Base-by-base conservation (phyloP, 139 green algal species). In the Chlorella sp. region DNA sequence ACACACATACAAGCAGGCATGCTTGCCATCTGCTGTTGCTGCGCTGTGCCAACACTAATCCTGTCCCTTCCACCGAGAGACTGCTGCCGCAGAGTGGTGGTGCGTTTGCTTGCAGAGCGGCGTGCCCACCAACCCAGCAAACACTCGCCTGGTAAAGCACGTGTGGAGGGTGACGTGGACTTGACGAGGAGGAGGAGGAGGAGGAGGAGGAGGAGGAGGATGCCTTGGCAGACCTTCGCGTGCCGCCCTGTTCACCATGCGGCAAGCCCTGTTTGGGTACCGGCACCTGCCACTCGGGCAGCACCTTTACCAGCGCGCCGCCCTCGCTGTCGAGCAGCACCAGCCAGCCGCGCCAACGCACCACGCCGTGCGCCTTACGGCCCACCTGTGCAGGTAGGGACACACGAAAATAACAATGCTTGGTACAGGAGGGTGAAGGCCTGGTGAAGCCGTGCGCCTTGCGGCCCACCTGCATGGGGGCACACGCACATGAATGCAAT, bases 261-360 rank as follows among this genome's bases (percentile, higher is more conserved):
- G n/a, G n/a, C n/a, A n/a, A n/a, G n/a, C n/a, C n/a, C n/a, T n/a
- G n/a, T n/a, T n/a, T n/a, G n/a, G n/a, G n/a, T n/a, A n/a, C n/a
- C n/a, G n/a, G 27, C 22, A 62, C 35, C 22, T 77, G 72, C 22
- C 1, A 69, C 10, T 1, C 24, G 0, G 74, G 74, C 60, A 85
- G 70, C 22, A 89, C 67, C 29, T 2, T 1, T 35, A 82, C 55
- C 30, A 94, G 76, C 0, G 77, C 75, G 0, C 67, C 83, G 31
- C 73, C 66, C 0, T 87, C 83, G 14, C 79, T 89, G 70, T 93
- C 86, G 35, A 94, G 81, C 62, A 88, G 34, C 5, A 94, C 35
- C 23, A 91, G 78, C 26, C 27, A 17, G 23, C 33, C 59, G 10
- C 69, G 60, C 81, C 77, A 87, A 1, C 71, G 29, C 32, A 92